These are phyloP conservation scores for Thielaviopsis punctulata DNA, from an alignment of 2,329 filamentous ascomycete genomes.

Conservation along the genomic window DNA sequence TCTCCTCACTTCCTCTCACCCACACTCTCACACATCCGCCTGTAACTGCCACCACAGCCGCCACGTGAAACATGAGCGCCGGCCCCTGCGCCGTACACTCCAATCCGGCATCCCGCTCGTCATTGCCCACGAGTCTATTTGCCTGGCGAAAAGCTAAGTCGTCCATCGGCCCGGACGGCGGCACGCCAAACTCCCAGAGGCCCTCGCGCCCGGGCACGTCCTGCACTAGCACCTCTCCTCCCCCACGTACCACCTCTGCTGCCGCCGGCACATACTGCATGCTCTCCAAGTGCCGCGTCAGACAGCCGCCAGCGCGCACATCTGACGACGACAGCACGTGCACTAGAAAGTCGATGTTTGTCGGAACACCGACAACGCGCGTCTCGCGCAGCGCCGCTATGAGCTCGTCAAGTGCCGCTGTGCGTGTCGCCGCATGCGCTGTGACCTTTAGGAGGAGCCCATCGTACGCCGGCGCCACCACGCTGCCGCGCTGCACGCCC, in stretches of 20 bases:
- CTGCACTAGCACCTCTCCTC: constrained; percentile 22
- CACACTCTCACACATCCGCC: constrained; percentile 18
- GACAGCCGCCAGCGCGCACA: constrained; percentile 18
- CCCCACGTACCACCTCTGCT: constrained; percentile 22
- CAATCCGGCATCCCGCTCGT: constrained; percentile 17
- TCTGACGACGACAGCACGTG: constrained; percentile 17
- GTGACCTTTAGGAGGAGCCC: constrained; percentile 65
- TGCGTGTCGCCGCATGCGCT: constrained; percentile 40
- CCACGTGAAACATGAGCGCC: constrained; percentile 19
- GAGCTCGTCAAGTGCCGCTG: constrained; percentile 46
- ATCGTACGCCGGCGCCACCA: constrained; percentile 59
- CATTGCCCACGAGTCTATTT: constrained; percentile 22
- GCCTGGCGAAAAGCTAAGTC: constrained; percentile 20
- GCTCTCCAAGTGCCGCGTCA: constrained; percentile 20
- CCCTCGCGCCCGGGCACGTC: constrained; percentile 24
- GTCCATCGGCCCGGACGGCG: constrained; percentile 26
- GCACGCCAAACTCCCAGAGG: constrained; percentile 24
- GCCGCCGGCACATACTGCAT: constrained; percentile 17
- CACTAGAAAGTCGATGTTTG: constrained; percentile 20
- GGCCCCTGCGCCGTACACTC: constrained; percentile 22
- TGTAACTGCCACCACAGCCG: constrained; percentile 19
- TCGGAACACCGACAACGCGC: constrained; percentile 18
- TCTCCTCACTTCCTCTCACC: constrained; percentile 16
- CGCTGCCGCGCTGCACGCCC: constrained; percentile 51
- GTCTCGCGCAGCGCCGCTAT: constrained; percentile 38